Conservation (phyloP, 257 asterid species). For the Petunia axillaris region DNA sequence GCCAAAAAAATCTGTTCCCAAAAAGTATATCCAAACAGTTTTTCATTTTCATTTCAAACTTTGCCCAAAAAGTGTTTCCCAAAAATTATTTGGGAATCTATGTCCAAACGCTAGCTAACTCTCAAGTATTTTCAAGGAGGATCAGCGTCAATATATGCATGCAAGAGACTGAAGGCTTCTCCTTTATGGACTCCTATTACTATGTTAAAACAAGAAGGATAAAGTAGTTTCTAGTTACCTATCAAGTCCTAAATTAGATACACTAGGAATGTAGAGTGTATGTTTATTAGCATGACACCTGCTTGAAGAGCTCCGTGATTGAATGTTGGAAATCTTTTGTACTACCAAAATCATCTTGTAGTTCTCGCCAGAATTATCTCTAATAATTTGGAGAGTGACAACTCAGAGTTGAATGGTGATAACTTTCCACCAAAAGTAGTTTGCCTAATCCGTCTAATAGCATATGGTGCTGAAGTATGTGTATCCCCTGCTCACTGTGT, state of each 20-base stretch:
- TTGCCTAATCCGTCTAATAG: background rate
- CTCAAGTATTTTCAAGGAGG: slow-evolving; percentile 17
- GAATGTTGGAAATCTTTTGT: background rate
- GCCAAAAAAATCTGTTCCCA: too few relatives aligned
- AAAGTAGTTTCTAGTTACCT: background rate
- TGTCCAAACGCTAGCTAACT: too few relatives aligned
- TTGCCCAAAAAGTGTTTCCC: too few relatives aligned
- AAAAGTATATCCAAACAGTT: too few relatives aligned
- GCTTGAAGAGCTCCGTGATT: background rate
- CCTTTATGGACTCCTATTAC: background rate
- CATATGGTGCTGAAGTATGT: slow-evolving; percentile 1
- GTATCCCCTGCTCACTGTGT: slow-evolving; percentile 5
- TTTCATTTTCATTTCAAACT: too few relatives aligned
- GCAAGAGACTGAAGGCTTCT: background rate
- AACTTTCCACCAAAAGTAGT: background rate
- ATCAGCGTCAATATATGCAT: background rate
- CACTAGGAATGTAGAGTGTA: background rate
- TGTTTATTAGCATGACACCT: background rate
- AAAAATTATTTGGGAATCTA: too few relatives aligned
- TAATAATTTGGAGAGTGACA: background rate
- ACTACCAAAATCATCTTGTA: background rate
- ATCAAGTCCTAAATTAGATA: slow-evolving; percentile 7
- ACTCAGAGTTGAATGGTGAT: background rate
- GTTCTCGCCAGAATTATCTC: background rate
- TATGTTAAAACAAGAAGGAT: background rate